Conservation (phyloP, 73 alveolate genomes). For the Paramecium biaurelia region DNA sequence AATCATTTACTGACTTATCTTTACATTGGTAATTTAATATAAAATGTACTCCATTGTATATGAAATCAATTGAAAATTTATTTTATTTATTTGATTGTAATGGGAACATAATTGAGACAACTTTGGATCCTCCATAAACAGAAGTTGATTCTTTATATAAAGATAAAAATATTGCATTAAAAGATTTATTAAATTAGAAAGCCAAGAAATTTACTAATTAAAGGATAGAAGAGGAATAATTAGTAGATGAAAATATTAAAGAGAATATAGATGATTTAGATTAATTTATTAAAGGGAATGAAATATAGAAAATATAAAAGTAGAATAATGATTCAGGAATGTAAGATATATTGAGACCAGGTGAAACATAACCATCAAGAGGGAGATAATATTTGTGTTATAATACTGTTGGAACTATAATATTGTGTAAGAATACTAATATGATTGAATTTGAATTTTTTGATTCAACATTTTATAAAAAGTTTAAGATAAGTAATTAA, state of each 20-base stretch:
- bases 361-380: background rate
- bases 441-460: constrained; percentile 36
- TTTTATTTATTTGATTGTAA: background rate
- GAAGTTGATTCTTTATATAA: background rate
- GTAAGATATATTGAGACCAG: constrained; percentile 25
- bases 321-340: background rate
- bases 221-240: background rate
- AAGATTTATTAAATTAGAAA: constrained; percentile 1
- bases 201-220: background rate
- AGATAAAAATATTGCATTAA: background rate
- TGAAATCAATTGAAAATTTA: background rate
- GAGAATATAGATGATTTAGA: background rate
- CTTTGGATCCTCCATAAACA: background rate
- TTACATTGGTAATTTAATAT: background rate
- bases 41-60: background rate
- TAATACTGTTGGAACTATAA: constrained; percentile 22
- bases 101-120: background rate
- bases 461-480: constrained; percentile 37
- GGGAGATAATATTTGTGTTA: constrained; percentile 12
- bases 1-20: background rate
- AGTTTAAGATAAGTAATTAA: background rate
- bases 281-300: background rate
- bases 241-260: background rate
- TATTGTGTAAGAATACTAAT: background rate
- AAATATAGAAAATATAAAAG: background rate